Base-by-base conservation (phyloP, 805 yeast genomes). In the Cyberlindnera mycetangii region DNA sequence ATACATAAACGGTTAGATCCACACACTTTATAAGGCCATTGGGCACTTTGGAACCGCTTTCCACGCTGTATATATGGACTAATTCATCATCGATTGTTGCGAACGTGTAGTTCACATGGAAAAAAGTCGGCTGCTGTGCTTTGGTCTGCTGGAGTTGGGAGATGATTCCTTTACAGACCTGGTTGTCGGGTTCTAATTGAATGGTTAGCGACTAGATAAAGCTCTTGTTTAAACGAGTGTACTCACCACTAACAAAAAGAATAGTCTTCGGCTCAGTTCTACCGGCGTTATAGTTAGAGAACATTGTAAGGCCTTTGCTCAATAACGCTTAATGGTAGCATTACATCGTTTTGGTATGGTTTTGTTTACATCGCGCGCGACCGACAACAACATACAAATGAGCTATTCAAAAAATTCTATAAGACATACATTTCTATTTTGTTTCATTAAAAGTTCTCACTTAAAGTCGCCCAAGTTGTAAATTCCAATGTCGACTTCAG, bases 401-500 rank as follows among this genome's bases (percentile, higher is more conserved):
- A n/a, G n/a, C n/a, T n/a, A n/a, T n/a, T n/a, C n/a, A n/a, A n/a
- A n/a, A n/a, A n/a, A n/a, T n/a, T n/a, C n/a, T n/a, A n/a, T n/a
- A n/a, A n/a, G n/a, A n/a, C n/a, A n/a, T n/a, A n/a, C n/a, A n/a
- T n/a, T n/a, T n/a, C n/a, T n/a, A n/a, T 10, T 30, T n/a, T 30
- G 12, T 16, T 6, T 9, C 11, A 30, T 30, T 25, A 7, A 25
- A 7, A 30, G 11, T 8, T 30, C 18, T 30, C 17, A 30, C 17
- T 30, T 30, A 14, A 8, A n/a, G 17, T 30, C 32, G 4, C 17
- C 32, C 32, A 30, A 15, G 9, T 81, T 81, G 56, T 76, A 80
- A 22, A 81, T 65, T 30, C 84, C 84, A 52, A 81, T 75, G 55
- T 81, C 86, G 16, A 71, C 77, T 49, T 89, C 96, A 14, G 97